Percentiles rank a stretch among this genome's conserved stretches.
phyloP scores from a whole-genome alignment of 2,329 filamentous ascomycete genomes.

The Hypoxylon sp. region DNA sequence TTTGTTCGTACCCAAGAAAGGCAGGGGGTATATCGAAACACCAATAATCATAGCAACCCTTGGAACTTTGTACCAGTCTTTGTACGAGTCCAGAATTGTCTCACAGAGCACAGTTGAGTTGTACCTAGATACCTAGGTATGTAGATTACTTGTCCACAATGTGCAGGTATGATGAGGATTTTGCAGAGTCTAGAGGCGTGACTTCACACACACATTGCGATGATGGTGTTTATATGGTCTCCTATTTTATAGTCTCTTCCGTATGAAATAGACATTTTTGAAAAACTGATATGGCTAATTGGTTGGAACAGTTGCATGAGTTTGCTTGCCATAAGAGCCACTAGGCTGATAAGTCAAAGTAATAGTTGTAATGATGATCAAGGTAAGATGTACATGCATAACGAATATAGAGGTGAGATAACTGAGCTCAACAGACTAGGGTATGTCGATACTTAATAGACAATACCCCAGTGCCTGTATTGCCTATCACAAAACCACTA shows the following conservation, averaged over 20 bases:
- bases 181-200: slow-evolving; percentile 7
- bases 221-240: slow-evolving; percentile 8
- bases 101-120: too few relatives aligned
- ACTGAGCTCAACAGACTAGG: slow-evolving; percentile 4
- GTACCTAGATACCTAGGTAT: too few relatives aligned
- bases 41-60: too few relatives aligned
- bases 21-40: too few relatives aligned
- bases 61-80: too few relatives aligned
- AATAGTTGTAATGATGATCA: slow-evolving; percentile 22
- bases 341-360: slow-evolving; percentile 13
- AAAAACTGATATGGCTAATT: too few relatives aligned
- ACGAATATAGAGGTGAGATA: slow-evolving; percentile 12
- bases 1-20: too few relatives aligned
- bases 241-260: slow-evolving; percentile 7
- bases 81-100: too few relatives aligned
- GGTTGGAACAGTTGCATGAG: too few relatives aligned
- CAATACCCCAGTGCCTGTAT: slow-evolving; percentile 10
- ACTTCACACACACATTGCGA: slow-evolving; percentile 8
- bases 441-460: slow-evolving; percentile 21
- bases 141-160: slow-evolving; percentile 4
- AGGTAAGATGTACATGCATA: slow-evolving; percentile 18
- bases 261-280: too few relatives aligned
- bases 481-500: slow-evolving; percentile 12
- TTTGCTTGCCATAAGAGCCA: slow-evolving; percentile 15
- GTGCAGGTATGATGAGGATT: slow-evolving; percentile 6